phyloP scores from a whole-genome alignment of 169 alveolate species.

The Cryptosporidium tyzzeri region DNA sequence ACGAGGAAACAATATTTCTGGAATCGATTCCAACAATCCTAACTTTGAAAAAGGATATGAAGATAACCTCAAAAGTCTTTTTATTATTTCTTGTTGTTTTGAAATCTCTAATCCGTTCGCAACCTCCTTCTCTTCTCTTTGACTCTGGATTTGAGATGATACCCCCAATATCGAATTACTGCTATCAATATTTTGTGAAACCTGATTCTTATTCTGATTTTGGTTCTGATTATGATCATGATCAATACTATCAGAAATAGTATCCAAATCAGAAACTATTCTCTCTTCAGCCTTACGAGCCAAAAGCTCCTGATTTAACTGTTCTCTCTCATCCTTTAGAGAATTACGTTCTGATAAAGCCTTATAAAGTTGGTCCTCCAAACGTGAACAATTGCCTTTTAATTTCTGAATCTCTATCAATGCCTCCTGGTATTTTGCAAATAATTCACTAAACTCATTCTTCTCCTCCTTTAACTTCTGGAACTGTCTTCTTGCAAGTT shows the following conservation, averaged over 20 bases:
- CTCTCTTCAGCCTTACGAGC: background rate
- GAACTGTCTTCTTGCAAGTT: constrained; percentile 83
- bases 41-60: constrained; percentile 63
- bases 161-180: background rate
- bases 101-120: background rate
- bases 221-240: background rate
- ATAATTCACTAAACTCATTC: constrained; percentile 79
- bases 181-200: background rate
- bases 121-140: background rate
- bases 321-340: constrained; percentile 78
- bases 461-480: constrained; percentile 83
- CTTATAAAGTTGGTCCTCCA: constrained; percentile 82
- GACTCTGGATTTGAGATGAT: background rate
- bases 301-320: constrained; percentile 36
- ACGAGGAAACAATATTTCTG: constrained; percentile 31
- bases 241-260: background rate
- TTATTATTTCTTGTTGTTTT: constrained; percentile 4
- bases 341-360: constrained; percentile 77
- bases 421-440: constrained; percentile 81
- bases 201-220: background rate
- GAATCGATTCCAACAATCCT: constrained; percentile 45
- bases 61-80: constrained; percentile 56
- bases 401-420: constrained; percentile 81
- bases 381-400: constrained; percentile 82
- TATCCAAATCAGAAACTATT: background rate